Evolutionary conservation across 306 rosid species (phyloP).

Genomic region (Argentina anserina): DNA sequence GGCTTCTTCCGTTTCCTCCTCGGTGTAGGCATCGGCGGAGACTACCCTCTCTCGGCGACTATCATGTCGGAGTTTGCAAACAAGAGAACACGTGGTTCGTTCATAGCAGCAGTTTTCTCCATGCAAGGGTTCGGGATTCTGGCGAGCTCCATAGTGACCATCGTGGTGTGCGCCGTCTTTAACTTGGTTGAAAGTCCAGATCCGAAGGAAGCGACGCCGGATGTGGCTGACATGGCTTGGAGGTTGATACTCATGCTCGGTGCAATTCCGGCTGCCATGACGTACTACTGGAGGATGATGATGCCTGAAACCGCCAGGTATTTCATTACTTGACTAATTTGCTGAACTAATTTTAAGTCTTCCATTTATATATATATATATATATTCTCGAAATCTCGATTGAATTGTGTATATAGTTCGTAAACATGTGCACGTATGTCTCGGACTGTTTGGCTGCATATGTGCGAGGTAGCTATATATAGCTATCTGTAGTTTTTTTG

Average conservation of each 20-base stretch:
- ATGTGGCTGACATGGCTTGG: slow-evolving; percentile 64
- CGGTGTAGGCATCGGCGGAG: slow-evolving; percentile 85
- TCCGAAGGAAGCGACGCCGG: slow-evolving; percentile 17
- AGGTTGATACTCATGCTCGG: slow-evolving; percentile 72
- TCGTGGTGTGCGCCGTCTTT: slow-evolving; percentile 48
- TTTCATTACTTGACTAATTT: background rate
- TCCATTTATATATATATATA: background rate
- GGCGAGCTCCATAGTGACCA: slow-evolving; percentile 54
- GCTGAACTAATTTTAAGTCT: background rate
- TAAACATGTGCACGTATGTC: background rate
- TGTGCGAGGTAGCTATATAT: background rate
- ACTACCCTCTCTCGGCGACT: slow-evolving; percentile 73
- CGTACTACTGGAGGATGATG: slow-evolving; percentile 86
- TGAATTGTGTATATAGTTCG: background rate
- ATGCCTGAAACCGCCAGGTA: slow-evolving; percentile 95
- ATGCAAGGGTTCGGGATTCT: slow-evolving; percentile 86
- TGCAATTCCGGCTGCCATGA: slow-evolving; percentile 64
- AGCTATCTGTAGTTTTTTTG: background rate
- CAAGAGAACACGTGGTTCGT: slow-evolving; percentile 69
- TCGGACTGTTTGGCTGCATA: background rate
- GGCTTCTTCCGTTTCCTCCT: slow-evolving; percentile 64
- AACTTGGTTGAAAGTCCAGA: background rate
- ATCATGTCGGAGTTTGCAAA: slow-evolving; percentile 91
- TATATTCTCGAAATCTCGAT: background rate
- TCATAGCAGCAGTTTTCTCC: slow-evolving; percentile 78